Percentiles rank a stretch among this genome's conserved stretches.
Evolutionary conservation across 2,329 filamentous ascomycete species (phyloP).

Genomic region (Aspergillus tanneri): DNA sequence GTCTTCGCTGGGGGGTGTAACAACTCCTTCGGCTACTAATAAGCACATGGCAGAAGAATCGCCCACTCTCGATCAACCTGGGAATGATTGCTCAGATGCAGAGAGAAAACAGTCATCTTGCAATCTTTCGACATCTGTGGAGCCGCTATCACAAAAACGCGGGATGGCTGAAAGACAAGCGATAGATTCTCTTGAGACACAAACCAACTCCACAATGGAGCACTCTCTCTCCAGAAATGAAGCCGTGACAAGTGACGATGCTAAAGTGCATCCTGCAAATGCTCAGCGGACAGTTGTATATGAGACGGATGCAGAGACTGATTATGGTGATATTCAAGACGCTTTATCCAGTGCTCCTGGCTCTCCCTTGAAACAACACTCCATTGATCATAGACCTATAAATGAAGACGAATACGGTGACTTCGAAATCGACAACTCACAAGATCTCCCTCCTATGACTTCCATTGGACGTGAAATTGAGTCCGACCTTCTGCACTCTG

Average conservation of each 20-base stretch:
- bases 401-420: conserved; percentile 12
- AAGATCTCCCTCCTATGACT: conserved; percentile 31
- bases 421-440: conserved; percentile 27
- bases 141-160: neutral
- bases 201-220: conserved; percentile 3
- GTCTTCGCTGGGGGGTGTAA: conserved; percentile 28
- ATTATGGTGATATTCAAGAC: conserved; percentile 33
- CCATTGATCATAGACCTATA: neutral
- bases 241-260: neutral
- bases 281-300: conserved; percentile 39
- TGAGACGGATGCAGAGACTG: conserved; percentile 44
- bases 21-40: neutral
- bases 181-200: conserved; percentile 3
- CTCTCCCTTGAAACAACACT: conserved; percentile 6
- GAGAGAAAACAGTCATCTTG: neutral
- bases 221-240: neutral
- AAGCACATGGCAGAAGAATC: conserved; percentile 25
- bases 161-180: neutral
- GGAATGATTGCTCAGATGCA: conserved; percentile 9
- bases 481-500: conserved; percentile 23
- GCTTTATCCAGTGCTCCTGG: conserved; percentile 16
- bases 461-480: conserved; percentile 25
- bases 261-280: conserved; percentile 7
- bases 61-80: neutral
- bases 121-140: conserved; percentile 1